Evolutionary conservation across 805 yeast species (phyloP), one percentile per base, ranked within the genome.

Genomic region (Candida boleticola): DNA sequence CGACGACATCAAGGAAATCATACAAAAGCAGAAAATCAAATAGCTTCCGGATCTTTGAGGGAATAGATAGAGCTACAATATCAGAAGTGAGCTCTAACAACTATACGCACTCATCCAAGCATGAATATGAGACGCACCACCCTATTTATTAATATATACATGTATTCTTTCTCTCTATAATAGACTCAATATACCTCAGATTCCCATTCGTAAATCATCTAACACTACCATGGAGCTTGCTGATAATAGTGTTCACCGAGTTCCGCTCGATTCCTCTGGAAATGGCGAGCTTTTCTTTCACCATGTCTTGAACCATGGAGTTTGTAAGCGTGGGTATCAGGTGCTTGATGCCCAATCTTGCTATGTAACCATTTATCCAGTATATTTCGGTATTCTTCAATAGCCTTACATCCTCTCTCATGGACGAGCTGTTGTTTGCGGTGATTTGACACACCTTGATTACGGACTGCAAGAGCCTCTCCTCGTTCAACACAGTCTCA

Each of bases 281-380:
- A 11, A 69, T 63, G 14, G 58, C 46, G 32, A 59, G 45, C 51
- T 67, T 69, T 21, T 57, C 51, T 31, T 68, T 68, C 2, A 82
- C 75, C 58, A 84, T 59, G 5, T 60, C 52, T 19, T 63, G 53
- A 32, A 84, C 52, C 45, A 76, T 63, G 23, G 55, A 54, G 56
- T 83, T 83, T 36, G 72, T 63, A 1, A 73, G 73, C 1, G 83
- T 74, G 1, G 64, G 51, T 1, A 69, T 36, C 1, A 71, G 67
- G 36, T 72, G 61, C 44, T 66, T 63, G 23, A 60, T 51, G 1
- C 87, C 95, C 40, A 80, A 62, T 5, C 54, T 57, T 1, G 76
- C 82, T 10, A 90, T 71, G 54, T 80, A 88, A 1, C 97, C 97
- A 57, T 90, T 93, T 45, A 92, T 82, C 57, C 77, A 85, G 46